These are phyloP conservation scores for Camelina laxa DNA, from an alignment of 345 rosid species.

Conservation along the genomic window DNA sequence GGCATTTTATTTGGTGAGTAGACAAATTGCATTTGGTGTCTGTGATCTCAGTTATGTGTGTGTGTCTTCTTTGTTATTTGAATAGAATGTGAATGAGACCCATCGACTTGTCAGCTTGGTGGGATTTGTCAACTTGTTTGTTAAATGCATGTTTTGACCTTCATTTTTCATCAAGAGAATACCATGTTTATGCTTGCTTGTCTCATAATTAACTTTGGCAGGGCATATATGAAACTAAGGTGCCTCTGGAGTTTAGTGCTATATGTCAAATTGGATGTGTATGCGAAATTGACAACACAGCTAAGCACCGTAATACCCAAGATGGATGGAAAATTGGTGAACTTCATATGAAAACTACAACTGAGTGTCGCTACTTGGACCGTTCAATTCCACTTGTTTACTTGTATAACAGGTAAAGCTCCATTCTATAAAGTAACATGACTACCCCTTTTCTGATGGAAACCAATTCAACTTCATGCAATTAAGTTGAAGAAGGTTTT, in stretches of 20 bases:
- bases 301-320: conserved; percentile 66
- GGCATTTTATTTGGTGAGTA: conserved; percentile 20
- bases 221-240: conserved; percentile 91
- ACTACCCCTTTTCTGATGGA: conserved; percentile 14
- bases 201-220: conserved; percentile 46
- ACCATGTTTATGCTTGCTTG: conserved; percentile 22
- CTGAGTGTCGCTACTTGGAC: conserved; percentile 87
- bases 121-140: conserved; percentile 20
- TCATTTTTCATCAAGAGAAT: conserved; percentile 16
- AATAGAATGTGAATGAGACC: conserved; percentile 26
- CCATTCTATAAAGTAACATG: conserved; percentile 19
- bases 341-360: conserved; percentile 86
- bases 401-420: conserved; percentile 80
- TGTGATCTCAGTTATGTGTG: conserved; percentile 14
- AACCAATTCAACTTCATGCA: conserved; percentile 7
- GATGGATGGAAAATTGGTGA: conserved; percentile 86
- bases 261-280: conserved; percentile 92
- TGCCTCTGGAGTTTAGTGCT: conserved; percentile 78
- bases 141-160: conserved; percentile 26
- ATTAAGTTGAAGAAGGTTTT: conserved; percentile 14
- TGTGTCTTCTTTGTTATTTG: conserved; percentile 32
- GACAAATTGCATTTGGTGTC: conserved; percentile 16
- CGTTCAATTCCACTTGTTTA: conserved; percentile 76
- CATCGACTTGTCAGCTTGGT: conserved; percentile 12
- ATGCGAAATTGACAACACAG: conserved; percentile 80